These are phyloP conservation scores for Fusarium foetens DNA, from an alignment of 2,329 filamentous ascomycete genomes.

Conservation along the genomic window DNA sequence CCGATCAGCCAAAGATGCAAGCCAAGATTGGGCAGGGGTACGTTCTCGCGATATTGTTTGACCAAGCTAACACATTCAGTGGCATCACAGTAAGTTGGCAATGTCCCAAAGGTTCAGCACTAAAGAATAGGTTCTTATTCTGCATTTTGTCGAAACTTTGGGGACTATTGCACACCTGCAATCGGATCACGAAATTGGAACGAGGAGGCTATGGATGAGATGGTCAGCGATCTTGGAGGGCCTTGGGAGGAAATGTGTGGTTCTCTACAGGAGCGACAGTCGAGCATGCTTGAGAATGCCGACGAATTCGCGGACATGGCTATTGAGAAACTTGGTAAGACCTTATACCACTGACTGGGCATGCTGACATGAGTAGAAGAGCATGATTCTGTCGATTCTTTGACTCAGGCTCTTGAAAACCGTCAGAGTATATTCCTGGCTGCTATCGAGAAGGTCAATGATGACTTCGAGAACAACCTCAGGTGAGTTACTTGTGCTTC, in stretches of 20 bases:
- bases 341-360: fast-evolving
- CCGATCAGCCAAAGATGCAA: conserved; percentile 42
- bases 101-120: not conserved
- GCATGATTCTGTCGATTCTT: not conserved
- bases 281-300: not conserved
- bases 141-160: conserved; percentile 57
- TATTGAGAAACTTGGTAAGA: conserved; percentile 30
- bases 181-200: conserved; percentile 56
- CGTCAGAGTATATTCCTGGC: conserved; percentile 43
- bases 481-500: not conserved
- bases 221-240: conserved; percentile 48
- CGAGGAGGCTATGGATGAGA: conserved; percentile 52
- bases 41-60: conserved; percentile 28
- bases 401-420: conserved; percentile 44
- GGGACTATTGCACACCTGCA: conserved; percentile 46
- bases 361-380: not conserved
- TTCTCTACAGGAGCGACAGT: not conserved
- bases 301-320: conserved; percentile 1
- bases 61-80: conserved; percentile 40
- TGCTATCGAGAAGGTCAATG: conserved; percentile 43
- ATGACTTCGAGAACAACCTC: conserved; percentile 34
- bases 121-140: conserved; percentile 47
- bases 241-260: conserved; percentile 47
- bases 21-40: conserved; percentile 49
- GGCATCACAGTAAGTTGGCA: conserved; percentile 39